Evolutionary conservation across 208 protist species (phyloP), one percentile per base, ranked within the genome.

Genomic region (Tetramitus jugosus): DNA sequence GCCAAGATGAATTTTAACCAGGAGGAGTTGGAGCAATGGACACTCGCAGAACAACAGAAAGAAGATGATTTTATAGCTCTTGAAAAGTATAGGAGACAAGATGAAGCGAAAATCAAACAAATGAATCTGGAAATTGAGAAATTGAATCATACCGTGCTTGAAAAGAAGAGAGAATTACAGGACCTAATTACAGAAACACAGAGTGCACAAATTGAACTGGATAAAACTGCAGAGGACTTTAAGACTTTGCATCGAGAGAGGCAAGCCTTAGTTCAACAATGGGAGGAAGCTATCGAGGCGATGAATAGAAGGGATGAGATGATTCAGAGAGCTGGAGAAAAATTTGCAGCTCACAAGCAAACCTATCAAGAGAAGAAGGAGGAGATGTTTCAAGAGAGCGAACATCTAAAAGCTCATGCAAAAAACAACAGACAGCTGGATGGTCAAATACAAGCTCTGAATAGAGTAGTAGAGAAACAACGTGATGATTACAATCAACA

Each of bases 1-100:
- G 68, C 81, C 0, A 85, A 91, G n/a, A 90, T 95, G 89, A 86
- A 88, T 79, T 94, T 92, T 84, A 94, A 96, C 81, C 91, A 96
- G 81, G 91, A 96, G 68, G 91, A 95, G 84, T 83, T 97, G 6
- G 91, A 95, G 82, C 92, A 96, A 86, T 96, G 93, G 92, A 90
- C 93, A 69, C 64, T 93, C 52, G 93, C 93, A 0, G 84, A 87
- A 33, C 78, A 86, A 62, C 93, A 96, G 78, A 96, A 96, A 84
- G 92, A 95, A 79, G 91, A 94, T 79, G 92, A 96, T 82, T 88
- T 87, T 65, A 76, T 92, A n/a, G 91, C 87, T 74, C 87, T 95
- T 29, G 86, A 90, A 56, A 89, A 89, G 60, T 97, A 96, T 84
- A 80, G 82, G 20, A 91, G 92, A 77, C 83, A 89, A 60, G 94